Evolutionary conservation across 1,139 yeast species (phyloP).

Genomic region (Blastobotrys persicus): DNA sequence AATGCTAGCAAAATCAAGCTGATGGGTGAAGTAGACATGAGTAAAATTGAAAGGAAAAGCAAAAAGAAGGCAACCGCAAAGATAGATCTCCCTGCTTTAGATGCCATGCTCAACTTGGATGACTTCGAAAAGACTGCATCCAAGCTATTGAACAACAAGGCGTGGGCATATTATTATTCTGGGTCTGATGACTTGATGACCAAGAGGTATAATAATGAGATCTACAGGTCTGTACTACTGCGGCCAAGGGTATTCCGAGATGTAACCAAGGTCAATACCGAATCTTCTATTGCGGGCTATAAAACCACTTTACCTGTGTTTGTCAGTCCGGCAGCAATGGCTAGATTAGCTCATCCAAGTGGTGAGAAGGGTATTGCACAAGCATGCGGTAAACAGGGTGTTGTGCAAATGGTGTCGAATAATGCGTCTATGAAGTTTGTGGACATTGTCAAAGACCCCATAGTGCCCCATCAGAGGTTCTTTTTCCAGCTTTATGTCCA

Average conservation of each 20-base stretch:
- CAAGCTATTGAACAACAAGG: conserved; percentile 46
- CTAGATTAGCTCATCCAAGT: conserved; percentile 63
- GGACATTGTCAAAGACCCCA: conserved; percentile 56
- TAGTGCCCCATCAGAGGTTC: conserved; percentile 58
- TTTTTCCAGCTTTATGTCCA: conserved; percentile 74
- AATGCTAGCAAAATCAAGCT: conserved; percentile 46
- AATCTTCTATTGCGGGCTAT: conserved; percentile 48
- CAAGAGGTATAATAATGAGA: conserved; percentile 47
- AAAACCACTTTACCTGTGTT: conserved; percentile 65
- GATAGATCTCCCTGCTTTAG: conserved; percentile 40
- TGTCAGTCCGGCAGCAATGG: conserved; percentile 77
- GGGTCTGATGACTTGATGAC: conserved; percentile 56
- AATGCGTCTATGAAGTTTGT: conserved; percentile 72
- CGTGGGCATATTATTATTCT: conserved; percentile 57
- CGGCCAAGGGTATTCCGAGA: conserved; percentile 51
- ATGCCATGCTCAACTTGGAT: conserved; percentile 48
- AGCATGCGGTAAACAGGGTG: conserved; percentile 64
- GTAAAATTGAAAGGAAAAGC: background rate
- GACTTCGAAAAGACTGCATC: conserved; percentile 56
- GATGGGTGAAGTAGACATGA: conserved; percentile 43
- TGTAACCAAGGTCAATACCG: conserved; percentile 41
- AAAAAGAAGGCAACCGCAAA: background rate
- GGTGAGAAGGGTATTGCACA: conserved; percentile 79
- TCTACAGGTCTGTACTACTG: conserved; percentile 46
- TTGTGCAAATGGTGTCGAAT: conserved; percentile 80